Base-by-base conservation (phyloP, 2,329 filamentous ascomycete genomes). In the Apiospora saccharicola region DNA sequence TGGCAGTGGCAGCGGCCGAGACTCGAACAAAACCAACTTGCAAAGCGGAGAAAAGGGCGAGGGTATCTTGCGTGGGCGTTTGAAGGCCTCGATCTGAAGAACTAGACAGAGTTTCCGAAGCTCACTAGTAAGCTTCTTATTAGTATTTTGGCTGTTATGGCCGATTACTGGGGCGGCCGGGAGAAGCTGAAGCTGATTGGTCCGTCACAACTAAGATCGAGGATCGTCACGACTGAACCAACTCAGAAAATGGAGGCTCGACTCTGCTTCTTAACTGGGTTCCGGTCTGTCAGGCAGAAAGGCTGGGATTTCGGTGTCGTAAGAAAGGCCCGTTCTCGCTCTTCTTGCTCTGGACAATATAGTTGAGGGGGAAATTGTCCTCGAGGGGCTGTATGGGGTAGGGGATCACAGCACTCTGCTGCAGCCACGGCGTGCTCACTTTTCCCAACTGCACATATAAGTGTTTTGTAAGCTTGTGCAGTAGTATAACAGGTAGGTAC, bases 101-200 rank as follows among this genome's bases (percentile, higher is more conserved):
- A 24, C 16, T 41, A 37, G 57, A 64, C 22, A 70, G 34, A 43
- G 47, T 43, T 70, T 70, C 68, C 37, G 47, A 41, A 64, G 57
- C 30, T 51, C 30, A 47, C 41, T 68, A 46, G 67, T 30, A 47
- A 68, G 67, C 67, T 34, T 68, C 67, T 68, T 68, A 44, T 44
- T 68, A 30, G 67, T 44, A 34, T 47, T 44, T 46, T 22, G 67
- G 43, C 41, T 64, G 57, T n/a, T 64, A 41, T 64, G 34, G 57
- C 57, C 30, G 37, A 61, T 3, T 61, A 61, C 53, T 61, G 16
- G 57, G 57, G 67, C 67, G 22, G 68, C 24, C n/a, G 26, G 24
- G 47, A 70, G 68, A 70, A 70, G 68, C 68, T 70, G 68, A 70
- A 70, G 68, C 68, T 70, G 68, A 70, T 70, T 70, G 47, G 68